Conservation (phyloP, 495 filamentous ascomycete genomes). For the Penicillium macrosclerotiorum region DNA sequence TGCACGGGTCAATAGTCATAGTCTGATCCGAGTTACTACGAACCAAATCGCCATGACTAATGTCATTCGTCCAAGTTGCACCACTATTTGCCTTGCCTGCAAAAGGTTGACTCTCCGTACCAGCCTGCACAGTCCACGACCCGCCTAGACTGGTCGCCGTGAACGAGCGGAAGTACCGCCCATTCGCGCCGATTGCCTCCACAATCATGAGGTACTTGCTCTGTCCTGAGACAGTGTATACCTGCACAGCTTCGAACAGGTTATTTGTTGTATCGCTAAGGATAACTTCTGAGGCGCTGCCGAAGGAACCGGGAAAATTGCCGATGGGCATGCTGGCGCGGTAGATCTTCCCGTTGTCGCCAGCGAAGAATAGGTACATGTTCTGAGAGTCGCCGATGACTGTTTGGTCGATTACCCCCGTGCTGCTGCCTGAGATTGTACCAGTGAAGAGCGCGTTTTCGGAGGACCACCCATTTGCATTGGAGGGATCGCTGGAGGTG, state of each 20-base stretch:
- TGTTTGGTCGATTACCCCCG: slow-evolving; percentile 55
- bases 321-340: slow-evolving; percentile 55
- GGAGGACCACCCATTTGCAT: slow-evolving; percentile 55
- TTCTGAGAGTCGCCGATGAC: slow-evolving; percentile 45
- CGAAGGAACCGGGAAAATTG: slow-evolving; percentile 60
- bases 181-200: slow-evolving; percentile 54
- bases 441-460: slow-evolving; percentile 55
- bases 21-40: slow-evolving; percentile 55
- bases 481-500: slow-evolving; percentile 55
- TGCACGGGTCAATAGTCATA: slow-evolving; percentile 55
- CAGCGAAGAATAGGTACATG: slow-evolving; percentile 66
- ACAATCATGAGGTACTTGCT: slow-evolving; percentile 61
- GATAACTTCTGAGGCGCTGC: slow-evolving; percentile 42
- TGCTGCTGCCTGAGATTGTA: slow-evolving; percentile 45
- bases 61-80: slow-evolving; percentile 62
- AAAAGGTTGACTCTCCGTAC: slow-evolving; percentile 52
- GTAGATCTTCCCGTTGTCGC: slow-evolving; percentile 66
- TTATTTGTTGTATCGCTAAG: slow-evolving; percentile 52
- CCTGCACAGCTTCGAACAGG: slow-evolving; percentile 63
- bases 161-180: slow-evolving; percentile 65
- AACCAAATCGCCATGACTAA: slow-evolving; percentile 61
- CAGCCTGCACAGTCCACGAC: slow-evolving; percentile 52
- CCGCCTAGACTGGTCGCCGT: slow-evolving; percentile 53
- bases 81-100: slow-evolving; percentile 62
- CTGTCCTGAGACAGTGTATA: slow-evolving; percentile 56